A percentile compares a stretch with the other conserved stretches of the same genome.
Evolutionary conservation across 495 filamentous ascomycete species (phyloP).

Genomic region (Aspergillus wentii): DNA sequence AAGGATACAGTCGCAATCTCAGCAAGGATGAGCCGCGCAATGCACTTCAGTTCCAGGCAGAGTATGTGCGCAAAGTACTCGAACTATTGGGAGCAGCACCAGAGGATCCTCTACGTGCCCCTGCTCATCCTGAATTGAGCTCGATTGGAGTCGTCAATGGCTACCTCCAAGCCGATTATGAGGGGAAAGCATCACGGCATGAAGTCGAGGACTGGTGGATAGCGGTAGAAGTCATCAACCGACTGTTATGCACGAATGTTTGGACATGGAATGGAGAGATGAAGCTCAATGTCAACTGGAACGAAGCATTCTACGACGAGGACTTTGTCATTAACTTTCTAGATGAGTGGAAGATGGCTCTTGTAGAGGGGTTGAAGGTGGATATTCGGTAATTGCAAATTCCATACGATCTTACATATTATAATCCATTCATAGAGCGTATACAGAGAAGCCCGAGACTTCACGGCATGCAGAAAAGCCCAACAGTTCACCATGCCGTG

Average conservation of each 20-base stretch:
- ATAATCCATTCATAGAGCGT: no score
- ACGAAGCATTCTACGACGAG: constrained; percentile 20
- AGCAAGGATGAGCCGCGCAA: no score
- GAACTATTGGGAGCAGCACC: constrained; percentile 7
- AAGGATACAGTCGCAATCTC: no score
- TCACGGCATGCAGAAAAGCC: no score
- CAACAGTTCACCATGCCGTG: no score
- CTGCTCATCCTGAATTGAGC: constrained; percentile 17
- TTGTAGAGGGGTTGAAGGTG: no score
- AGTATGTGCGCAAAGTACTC: no score
- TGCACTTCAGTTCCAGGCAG: no score
- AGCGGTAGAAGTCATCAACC: constrained; percentile 12
- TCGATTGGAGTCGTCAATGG: constrained; percentile 16
- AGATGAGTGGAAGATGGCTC: constrained; percentile 8
- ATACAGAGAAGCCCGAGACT: no score
- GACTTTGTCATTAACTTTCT: constrained; percentile 12
- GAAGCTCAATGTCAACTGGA: constrained; percentile 12
- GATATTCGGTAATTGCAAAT: no score
- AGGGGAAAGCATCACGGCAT: no score
- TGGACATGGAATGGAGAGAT: constrained; percentile 18
- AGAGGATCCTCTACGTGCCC: constrained; percentile 2
- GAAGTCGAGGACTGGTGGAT: constrained; percentile 20
- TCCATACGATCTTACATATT: no score
- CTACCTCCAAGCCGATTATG: constrained; percentile 8
- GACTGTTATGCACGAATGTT: constrained; percentile 10